Base-by-base conservation (phyloP, 768 basidiomycete species). In the Panaeolus papilionaceus region DNA sequence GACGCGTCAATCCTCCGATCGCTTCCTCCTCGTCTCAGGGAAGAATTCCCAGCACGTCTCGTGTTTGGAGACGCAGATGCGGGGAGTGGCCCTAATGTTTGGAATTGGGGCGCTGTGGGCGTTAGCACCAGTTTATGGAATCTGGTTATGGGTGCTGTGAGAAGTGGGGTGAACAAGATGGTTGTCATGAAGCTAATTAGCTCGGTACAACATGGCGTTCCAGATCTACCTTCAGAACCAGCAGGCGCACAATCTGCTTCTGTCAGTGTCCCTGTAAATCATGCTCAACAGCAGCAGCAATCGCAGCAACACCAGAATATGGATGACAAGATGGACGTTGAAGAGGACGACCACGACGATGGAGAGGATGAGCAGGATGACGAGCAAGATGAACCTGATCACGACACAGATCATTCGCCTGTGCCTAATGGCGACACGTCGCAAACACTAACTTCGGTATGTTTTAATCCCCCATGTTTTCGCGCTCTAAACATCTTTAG, bases 71-170 rank as follows among this genome's bases (percentile, higher is more conserved):
- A 86, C 64, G 77, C 83, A 0, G 87, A 92, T 70, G 81, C 86
- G 16, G 90, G 89, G 0, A 83, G 81, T 47, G 88, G 86, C 0
- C 68, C 83, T 2, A 84, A 86, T 65, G 83, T 91, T 10, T 94
- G 92, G 92, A 90, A 87, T 73, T 94, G 92, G 92, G 87, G 87
- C 66, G 87, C 89, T 0, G 81, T 90, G 74, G 92, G 92, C 3
- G 91, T 93, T 18, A 91, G 89, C 5, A 81, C 82, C 64, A 81
- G 86, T 23, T 77, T 94, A 61, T 93, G 92, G 92, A 91, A 92
- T 73, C 83, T 93, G 78, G 90, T 91, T 4, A 80, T 84, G 51
- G 89, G 87, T 0, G 84, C 82, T 44, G 73, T 94, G 72, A 81
- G 82, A 38, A 79, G 83, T 1, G 91, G 92, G 2, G 73, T 93